Base-by-base conservation (phyloP, 208 protist species). In the Leishmania turanica region DNA sequence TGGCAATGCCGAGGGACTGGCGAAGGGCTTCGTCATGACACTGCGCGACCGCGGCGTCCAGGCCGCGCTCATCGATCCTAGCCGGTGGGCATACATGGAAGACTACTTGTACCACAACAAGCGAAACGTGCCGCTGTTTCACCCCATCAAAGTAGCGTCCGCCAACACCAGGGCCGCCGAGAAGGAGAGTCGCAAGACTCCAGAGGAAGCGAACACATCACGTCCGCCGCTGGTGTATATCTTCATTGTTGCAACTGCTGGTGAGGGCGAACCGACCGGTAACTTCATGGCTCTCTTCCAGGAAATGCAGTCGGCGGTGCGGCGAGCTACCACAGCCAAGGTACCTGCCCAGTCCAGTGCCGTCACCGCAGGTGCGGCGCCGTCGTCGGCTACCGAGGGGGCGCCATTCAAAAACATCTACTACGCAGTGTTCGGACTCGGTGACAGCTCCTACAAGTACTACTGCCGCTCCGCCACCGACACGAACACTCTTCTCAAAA, bases 371-470 rank as follows among this genome's bases (percentile, higher is more conserved):
- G 54, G 70, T 34, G 53, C 74, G 3, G 27, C 54, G 21, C 11
- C 51, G n/a, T 72, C 40, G 3, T 64, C 79, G 1, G 49, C 66
- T 27, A 68, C 47, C 27, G 60, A 60, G 21, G 71, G 70, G 62
- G 70, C 81, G 31, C 87, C 90, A 9, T 96, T 97, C 66, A 47
- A 53, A 7, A 75, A 87, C 42, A 66, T 98, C 7, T 72, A 82
- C 72, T 98, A 92, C 84, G 88, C 92, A n/a, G 92, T 99, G 1
- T 99, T 99, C 82, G 96, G 90, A 0, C 85, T 99, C 13, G 98
- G 98, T 31, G 98, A 99, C 79, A 97, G 85, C 45, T 98, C 98
- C n/a, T 99, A 99, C 89, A 98, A 99, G 84, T 95, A 99, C 85
- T 99, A 96, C 84, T 96, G 98, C 79, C 86, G 89, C 37, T 86